Percentiles rank a stretch among this genome's conserved stretches.
phyloP scores from a whole-genome alignment of 2,329 filamentous ascomycete species.

The Xylariomycetidae sp. region DNA sequence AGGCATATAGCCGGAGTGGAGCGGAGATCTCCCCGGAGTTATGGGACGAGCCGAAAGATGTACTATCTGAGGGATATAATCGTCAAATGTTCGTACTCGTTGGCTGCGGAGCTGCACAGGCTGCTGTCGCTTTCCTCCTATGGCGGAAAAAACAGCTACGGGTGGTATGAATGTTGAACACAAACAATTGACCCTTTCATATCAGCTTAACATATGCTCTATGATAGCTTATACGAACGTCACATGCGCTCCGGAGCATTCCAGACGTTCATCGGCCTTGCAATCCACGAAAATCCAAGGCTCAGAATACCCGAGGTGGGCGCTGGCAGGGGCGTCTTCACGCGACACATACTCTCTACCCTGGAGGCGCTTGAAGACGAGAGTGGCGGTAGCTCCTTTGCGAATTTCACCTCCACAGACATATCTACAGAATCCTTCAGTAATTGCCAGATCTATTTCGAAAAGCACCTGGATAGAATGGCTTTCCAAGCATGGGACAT shows the following conservation, averaged over 20 bases:
- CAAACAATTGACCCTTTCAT: no score
- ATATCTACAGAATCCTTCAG: no score
- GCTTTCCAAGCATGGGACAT: no score
- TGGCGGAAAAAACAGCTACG: constrained; percentile 5
- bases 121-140: constrained; percentile 2
- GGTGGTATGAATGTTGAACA: no score
- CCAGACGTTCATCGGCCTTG: background rate
- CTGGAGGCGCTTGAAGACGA: constrained; percentile 8
- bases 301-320: constrained; percentile 31
- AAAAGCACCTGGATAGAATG: no score
- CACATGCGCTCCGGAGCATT: background rate
- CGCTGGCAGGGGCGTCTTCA: constrained; percentile 28
- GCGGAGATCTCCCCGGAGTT: no score
- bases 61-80: constrained; percentile 9
- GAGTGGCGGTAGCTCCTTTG: background rate
- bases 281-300: constrained; percentile 21
- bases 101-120: constrained; percentile 3
- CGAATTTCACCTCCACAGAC: background rate
- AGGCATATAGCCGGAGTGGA: constrained; percentile 1
- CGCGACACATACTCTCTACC: constrained; percentile 11
- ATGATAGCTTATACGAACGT: no score
- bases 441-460: no score
- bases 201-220: no score
- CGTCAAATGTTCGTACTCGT: constrained; percentile 7
- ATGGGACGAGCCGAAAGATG: background rate